These are phyloP conservation scores for Exophiala sp. DNA, from an alignment of 2,329 filamentous ascomycete species.

Conservation along the genomic window DNA sequence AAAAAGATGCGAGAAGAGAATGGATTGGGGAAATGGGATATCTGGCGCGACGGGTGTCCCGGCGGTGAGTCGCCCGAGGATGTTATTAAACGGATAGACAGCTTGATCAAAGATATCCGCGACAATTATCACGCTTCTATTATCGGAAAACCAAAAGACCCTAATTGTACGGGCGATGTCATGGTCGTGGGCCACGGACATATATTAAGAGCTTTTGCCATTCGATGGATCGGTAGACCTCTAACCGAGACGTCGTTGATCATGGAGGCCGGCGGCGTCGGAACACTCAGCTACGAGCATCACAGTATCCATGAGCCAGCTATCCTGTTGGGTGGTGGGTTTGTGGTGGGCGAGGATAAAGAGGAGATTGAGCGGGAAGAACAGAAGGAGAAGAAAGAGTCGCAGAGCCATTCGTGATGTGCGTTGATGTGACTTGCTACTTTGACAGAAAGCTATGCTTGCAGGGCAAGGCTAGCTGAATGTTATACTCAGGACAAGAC, in stretches of 20 bases:
- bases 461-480: no score
- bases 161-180: constrained; percentile 55
- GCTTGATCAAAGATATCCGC: constrained; percentile 71
- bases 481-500: no score
- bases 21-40: constrained; percentile 68
- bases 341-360: constrained; percentile 43
- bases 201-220: constrained; percentile 81
- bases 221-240: constrained; percentile 74
- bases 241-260: constrained; percentile 74
- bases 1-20: constrained; percentile 53
- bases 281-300: constrained; percentile 80
- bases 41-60: constrained; percentile 84
- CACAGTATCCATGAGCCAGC: constrained; percentile 74
- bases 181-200: constrained; percentile 86
- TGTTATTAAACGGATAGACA: constrained; percentile 68
- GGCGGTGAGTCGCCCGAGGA: constrained; percentile 78
- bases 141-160: constrained; percentile 54
- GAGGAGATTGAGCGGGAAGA: constrained; percentile 8
- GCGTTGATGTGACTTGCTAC: no score
- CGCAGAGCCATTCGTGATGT: not conserved
- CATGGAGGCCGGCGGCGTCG: constrained; percentile 84
- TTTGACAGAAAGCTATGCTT: not conserved
- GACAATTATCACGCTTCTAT: constrained; percentile 60
- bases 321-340: constrained; percentile 71
- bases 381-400: constrained; percentile 13